Evolutionary conservation across 768 basidiomycete species (phyloP).

Genomic region (Sistotremastrum niveocremeum): DNA sequence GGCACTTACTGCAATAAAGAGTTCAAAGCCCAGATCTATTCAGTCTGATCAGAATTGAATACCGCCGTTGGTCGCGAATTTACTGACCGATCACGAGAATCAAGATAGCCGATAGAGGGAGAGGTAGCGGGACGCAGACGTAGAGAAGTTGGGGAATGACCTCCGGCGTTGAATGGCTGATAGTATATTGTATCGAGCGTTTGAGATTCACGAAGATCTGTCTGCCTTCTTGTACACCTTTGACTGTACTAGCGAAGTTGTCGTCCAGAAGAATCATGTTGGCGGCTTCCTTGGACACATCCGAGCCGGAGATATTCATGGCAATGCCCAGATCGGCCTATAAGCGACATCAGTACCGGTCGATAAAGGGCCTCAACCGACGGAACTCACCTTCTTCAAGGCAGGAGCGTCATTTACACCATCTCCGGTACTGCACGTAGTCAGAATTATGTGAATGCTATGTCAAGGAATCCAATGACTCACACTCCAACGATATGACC

Average conservation of each 20-base stretch:
- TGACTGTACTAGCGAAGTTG: slow-evolving; percentile 61
- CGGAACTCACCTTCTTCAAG: slow-evolving; percentile 34
- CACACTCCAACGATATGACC: slow-evolving; percentile 64
- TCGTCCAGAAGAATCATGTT: slow-evolving; percentile 65
- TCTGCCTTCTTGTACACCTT: slow-evolving; percentile 56
- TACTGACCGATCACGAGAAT: slow-evolving; percentile 54
- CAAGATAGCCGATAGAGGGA: slow-evolving; percentile 53
- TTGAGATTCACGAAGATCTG: slow-evolving; percentile 61
- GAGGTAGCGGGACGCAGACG: slow-evolving; percentile 53
- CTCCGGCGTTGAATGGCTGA: slow-evolving; percentile 56
- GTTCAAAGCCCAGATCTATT: slow-evolving; percentile 58
- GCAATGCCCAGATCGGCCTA: slow-evolving; percentile 59
- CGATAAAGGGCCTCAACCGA: too few relatives aligned
- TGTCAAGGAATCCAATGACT: slow-evolving; percentile 13
- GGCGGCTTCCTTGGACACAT: slow-evolving; percentile 62
- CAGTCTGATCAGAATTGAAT: not conserved
- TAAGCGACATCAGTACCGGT: not conserved
- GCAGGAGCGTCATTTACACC: slow-evolving; percentile 65
- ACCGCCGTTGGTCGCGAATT: not conserved
- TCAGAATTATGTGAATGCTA: not conserved
- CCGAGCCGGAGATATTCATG: slow-evolving; percentile 64
- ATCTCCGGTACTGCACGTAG: slow-evolving; percentile 40
- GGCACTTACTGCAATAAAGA: slow-evolving; percentile 45
- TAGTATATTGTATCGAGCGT: slow-evolving; percentile 55
- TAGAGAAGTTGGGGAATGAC: slow-evolving; percentile 58